Evolutionary conservation across 148 eudicot species (phyloP), one percentile per base, ranked within the genome.

Genomic region (Agrostemma githago): DNA sequence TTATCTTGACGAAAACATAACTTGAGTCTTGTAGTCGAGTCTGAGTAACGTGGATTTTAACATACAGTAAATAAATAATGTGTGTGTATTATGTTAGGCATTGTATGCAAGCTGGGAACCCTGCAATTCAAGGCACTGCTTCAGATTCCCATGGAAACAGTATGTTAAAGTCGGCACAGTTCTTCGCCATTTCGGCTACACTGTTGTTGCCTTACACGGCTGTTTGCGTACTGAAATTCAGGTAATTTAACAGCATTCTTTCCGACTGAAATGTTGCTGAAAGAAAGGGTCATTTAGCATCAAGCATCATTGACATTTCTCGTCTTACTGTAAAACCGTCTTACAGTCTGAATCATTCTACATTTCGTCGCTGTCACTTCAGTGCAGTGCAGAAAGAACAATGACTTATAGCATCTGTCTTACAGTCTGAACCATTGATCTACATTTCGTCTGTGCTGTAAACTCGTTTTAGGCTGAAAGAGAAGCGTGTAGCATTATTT

Each of bases 71-170:
- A 48, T 3, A 3, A 48, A 51, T 51, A 6, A 26, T 26, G 34
- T 26, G 0, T 26, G 34, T 26, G 34, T 26, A 40, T 42, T 26
- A 40, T 42, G 72, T 54, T 79, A 93, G 98, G 99, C 97, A 69
- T 66, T 84, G 65, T 88, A 95, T 82, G 97, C 99, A 64, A 92
- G 96, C 80, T 95, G 99, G 99, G 99, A 95, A 79, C 99, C 97
- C 15, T 81, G 97, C 64, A 81, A 83, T 58, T 79, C 93, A 60
- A 78, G 85, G 43, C 70, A 77, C 48, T 84, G 90, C 71, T 77
- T 86, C 76, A 86, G 78, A 69, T 75, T 87, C 75, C 99, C 97
- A 43, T 90, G 92, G 88, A 83, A 89, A 68, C 97, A 92, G 64
- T 95, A 95, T 59, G 94, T 92, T 5, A 88, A 88, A 74, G 60